A percentile compares a stretch with the other conserved stretches of the same genome.
Evolutionary conservation across 805 yeast genomes (phyloP).

Genomic region (Yarrowia porcina): DNA sequence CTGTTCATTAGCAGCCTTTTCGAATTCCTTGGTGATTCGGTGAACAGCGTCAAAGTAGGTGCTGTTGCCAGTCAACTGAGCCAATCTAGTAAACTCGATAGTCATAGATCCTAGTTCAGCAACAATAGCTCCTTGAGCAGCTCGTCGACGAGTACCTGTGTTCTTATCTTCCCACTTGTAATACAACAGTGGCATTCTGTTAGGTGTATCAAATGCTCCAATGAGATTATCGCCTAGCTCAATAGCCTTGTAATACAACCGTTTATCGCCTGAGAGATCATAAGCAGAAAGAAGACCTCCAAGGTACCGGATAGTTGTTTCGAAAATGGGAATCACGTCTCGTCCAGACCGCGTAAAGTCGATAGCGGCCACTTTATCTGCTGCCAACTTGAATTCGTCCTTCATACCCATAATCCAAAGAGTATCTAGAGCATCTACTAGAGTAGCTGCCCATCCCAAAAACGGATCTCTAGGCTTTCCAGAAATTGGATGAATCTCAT

Average conservation of each 20-base stretch:
- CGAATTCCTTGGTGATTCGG: slow-evolving; percentile 43
- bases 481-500: slow-evolving; percentile 45
- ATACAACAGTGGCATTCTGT: slow-evolving; percentile 49
- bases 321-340: slow-evolving; percentile 47
- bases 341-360: slow-evolving; percentile 44
- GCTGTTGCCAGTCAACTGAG: slow-evolving; percentile 50
- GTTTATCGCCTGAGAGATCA: slow-evolving; percentile 44
- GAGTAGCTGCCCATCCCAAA: slow-evolving; percentile 52
- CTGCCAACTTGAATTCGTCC: slow-evolving; percentile 42
- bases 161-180: slow-evolving; percentile 43
- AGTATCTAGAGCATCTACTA: slow-evolving; percentile 54
- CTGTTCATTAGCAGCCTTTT: slow-evolving; percentile 37
- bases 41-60: slow-evolving; percentile 51
- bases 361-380: slow-evolving; percentile 40
- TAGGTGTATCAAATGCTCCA: slow-evolving; percentile 59
- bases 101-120: slow-evolving; percentile 52
- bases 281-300: slow-evolving; percentile 55
- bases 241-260: slow-evolving; percentile 43
- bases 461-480: slow-evolving; percentile 41
- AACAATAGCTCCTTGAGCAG: slow-evolving; percentile 37
- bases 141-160: slow-evolving; percentile 31
- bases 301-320: slow-evolving; percentile 50
- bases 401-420: slow-evolving; percentile 46
- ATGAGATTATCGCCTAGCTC: slow-evolving; percentile 50
- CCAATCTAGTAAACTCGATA: slow-evolving; percentile 51